These are phyloP conservation scores for Barnettozyma hawaiiensis DNA, from an alignment of 1,139 yeast genomes.

Conservation along the genomic window DNA sequence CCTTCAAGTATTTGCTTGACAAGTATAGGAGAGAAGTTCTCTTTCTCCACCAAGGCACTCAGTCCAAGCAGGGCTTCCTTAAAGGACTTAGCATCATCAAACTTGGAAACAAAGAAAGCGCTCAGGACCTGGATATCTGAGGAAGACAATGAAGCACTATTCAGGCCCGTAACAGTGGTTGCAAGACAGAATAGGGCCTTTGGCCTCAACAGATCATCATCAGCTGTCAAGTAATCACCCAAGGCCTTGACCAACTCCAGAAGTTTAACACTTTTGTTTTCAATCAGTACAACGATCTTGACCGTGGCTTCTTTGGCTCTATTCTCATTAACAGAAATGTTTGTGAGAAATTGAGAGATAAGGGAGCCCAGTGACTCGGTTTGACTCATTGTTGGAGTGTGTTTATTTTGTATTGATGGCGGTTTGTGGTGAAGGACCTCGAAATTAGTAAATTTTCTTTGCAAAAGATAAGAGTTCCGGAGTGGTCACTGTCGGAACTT, in stretches of 20 bases:
- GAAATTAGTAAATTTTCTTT: no score
- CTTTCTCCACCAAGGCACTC: conserved; percentile 44
- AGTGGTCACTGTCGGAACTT: no score
- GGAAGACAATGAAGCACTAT: conserved; percentile 38
- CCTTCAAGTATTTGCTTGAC: conserved; percentile 36
- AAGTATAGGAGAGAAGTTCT: conserved; percentile 34
- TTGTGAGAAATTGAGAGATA: conserved; percentile 39
- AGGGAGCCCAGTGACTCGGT: conserved; percentile 21
- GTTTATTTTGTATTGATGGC: no score
- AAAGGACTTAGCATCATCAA: conserved; percentile 58
- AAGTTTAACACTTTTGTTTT: conserved; percentile 36
- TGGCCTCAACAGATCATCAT: conserved; percentile 48
- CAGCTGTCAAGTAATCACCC: conserved; percentile 64
- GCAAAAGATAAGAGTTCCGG: not conserved
- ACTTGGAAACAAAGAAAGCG: conserved; percentile 57
- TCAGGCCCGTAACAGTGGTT: conserved; percentile 39
- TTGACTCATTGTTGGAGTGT: conserved; percentile 2
- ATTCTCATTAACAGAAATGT: conserved; percentile 34
- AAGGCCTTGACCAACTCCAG: conserved; percentile 49
- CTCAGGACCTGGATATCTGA: conserved; percentile 67
- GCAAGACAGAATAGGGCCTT: conserved; percentile 57
- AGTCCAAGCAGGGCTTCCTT: conserved; percentile 53
- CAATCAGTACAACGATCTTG: conserved; percentile 29
- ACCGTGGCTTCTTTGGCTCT: conserved; percentile 31
- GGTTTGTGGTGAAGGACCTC: no score